Percentiles rank a stretch among this genome's conserved stretches.
Evolutionary conservation across 73 alveolate species (phyloP).

Genomic region (Paramecium biaurelia): DNA sequence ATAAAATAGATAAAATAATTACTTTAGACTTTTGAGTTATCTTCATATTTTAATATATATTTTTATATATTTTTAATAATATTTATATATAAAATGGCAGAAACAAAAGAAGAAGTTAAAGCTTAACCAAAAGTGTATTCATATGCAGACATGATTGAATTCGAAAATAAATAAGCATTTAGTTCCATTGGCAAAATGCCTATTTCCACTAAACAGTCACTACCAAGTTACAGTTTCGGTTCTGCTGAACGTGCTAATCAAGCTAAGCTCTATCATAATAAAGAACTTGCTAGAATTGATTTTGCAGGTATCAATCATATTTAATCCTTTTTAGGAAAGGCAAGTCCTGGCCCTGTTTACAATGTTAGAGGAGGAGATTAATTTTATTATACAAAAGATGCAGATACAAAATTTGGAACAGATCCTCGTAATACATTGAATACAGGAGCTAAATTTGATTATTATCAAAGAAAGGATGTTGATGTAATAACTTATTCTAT

Average conservation of each 20-base stretch:
- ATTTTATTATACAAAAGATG: constrained; percentile 52
- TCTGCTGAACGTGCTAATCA: constrained; percentile 59
- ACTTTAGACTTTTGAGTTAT: not conserved
- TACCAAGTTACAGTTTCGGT: constrained; percentile 63
- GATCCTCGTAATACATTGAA: constrained; percentile 55
- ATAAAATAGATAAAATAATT: not conserved
- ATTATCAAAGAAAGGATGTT: constrained; percentile 58
- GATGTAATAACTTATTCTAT: constrained; percentile 18
- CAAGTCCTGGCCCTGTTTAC: constrained; percentile 63
- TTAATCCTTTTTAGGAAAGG: not conserved
- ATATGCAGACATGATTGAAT: constrained; percentile 44
- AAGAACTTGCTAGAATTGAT: constrained; percentile 58
- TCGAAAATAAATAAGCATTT: constrained; percentile 49
- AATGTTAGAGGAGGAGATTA: constrained; percentile 60
- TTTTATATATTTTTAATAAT: not conserved
- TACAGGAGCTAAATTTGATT: constrained; percentile 64
- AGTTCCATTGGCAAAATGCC: constrained; percentile 63
- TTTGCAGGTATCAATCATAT: constrained; percentile 41
- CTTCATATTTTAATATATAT: not conserved
- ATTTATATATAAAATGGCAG: constrained; percentile 57
- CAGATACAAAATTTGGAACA: constrained; percentile 52
- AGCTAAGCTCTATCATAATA: constrained; percentile 58
- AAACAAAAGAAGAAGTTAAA: constrained; percentile 62
- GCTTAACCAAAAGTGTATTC: constrained; percentile 60
- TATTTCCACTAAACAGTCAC: constrained; percentile 35